phyloP scores from a whole-genome alignment of 768 basidiomycete species.

The Galerina marginata region DNA sequence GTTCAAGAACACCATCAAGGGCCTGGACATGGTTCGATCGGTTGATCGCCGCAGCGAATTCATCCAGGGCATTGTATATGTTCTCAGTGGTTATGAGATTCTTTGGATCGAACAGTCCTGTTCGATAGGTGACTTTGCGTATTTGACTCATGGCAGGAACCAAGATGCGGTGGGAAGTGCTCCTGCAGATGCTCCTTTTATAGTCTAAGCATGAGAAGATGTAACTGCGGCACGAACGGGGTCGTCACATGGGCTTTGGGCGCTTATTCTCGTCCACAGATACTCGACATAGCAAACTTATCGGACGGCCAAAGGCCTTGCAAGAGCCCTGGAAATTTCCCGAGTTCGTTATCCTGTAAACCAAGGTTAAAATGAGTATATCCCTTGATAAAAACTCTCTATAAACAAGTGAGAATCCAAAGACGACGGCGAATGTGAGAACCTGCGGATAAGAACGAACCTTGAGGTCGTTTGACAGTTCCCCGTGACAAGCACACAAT shows the following conservation, averaged over 20 bases:
- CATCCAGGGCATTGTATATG: constrained; percentile 23
- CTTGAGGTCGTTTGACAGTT: too few species aligned
- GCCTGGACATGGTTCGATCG: constrained; percentile 24
- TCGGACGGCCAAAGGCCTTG: too few species aligned
- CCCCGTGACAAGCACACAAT: too few species aligned
- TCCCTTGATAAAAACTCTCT: too few species aligned
- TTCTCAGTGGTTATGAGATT: constrained; percentile 21
- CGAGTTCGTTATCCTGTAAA: too few species aligned
- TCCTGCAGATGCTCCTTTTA: constrained; percentile 9
- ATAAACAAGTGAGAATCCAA: too few species aligned
- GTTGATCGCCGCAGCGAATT: constrained; percentile 28
- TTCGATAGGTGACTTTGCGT: constrained; percentile 24
- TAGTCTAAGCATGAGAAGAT: constrained; percentile 10
- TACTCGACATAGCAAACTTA: too few species aligned
- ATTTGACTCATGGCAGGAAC: constrained; percentile 22
- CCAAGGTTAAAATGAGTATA: too few species aligned
- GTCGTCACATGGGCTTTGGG: constrained; percentile 16
- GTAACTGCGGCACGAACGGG: constrained; percentile 13
- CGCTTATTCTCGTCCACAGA: constrained; percentile 2
- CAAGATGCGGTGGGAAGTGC: not conserved
- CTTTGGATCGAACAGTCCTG: constrained; percentile 22
- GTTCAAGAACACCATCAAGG: constrained; percentile 28
- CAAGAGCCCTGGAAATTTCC: too few species aligned
- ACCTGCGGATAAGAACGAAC: too few species aligned
- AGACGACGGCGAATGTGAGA: too few species aligned